A percentile compares a stretch with the other conserved stretches of the same genome.
These are phyloP conservation scores for Hygrocybe coccinea DNA, from an alignment of 768 basidiomycete genomes.

Conservation along the genomic window DNA sequence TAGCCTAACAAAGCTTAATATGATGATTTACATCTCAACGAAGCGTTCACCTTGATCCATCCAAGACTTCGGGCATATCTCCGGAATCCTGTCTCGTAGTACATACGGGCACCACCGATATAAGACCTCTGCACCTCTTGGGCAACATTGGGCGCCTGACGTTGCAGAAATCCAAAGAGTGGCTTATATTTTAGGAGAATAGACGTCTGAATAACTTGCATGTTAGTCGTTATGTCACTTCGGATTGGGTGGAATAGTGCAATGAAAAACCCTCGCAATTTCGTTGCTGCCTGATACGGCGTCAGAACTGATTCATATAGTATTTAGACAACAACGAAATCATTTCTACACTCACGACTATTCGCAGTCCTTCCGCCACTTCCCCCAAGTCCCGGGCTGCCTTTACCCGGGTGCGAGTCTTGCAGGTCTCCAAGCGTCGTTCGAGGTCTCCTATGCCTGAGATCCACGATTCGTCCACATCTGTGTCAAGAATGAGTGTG, in stretches of 20 bases:
- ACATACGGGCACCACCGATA: slow-evolving; percentile 73
- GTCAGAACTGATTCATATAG: neutral
- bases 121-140: slow-evolving; percentile 87
- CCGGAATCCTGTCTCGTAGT: slow-evolving; percentile 94
- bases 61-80: slow-evolving; percentile 81
- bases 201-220: slow-evolving; percentile 88
- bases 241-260: slow-evolving; percentile 79
- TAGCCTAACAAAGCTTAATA: slow-evolving; percentile 41
- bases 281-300: slow-evolving; percentile 69
- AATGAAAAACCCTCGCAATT: slow-evolving; percentile 82
- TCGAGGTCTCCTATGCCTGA: slow-evolving; percentile 78
- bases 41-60: slow-evolving; percentile 59
- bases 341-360: slow-evolving; percentile 58
- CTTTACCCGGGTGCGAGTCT: slow-evolving; percentile 75
- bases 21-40: neutral
- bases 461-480: slow-evolving; percentile 88
- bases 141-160: slow-evolving; percentile 77
- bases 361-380: slow-evolving; percentile 79
- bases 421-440: slow-evolving; percentile 59
- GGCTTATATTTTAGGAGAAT: slow-evolving; percentile 78
- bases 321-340: slow-evolving; percentile 1
- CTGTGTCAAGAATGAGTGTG: slow-evolving; percentile 73
- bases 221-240: slow-evolving; percentile 80
- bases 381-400: slow-evolving; percentile 80
- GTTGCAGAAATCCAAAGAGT: slow-evolving; percentile 79